Conservation (phyloP, 148 eudicot species). For the Gaultheria prostrata region DNA sequence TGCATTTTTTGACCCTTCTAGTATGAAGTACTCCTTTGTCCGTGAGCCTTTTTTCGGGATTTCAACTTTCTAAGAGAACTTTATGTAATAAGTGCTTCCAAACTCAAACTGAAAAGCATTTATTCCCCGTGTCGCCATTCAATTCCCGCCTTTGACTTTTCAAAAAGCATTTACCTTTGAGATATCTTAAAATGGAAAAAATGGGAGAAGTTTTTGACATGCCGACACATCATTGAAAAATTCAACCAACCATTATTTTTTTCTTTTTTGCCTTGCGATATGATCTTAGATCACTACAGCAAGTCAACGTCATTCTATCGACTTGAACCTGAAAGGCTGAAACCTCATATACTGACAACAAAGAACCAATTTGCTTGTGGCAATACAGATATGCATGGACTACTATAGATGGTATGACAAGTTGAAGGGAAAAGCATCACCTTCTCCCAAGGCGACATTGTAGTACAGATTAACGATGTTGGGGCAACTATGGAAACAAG, state of each 20-base stretch:
- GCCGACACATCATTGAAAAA: background rate
- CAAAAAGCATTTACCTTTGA: background rate
- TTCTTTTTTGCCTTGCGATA: too few relatives aligned
- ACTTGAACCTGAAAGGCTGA: too few relatives aligned
- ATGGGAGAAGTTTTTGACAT: background rate
- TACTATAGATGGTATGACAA: background rate
- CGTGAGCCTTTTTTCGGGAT: background rate
- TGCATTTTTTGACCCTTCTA: background rate
- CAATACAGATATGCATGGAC: background rate
- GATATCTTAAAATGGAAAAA: background rate
- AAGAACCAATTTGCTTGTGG: background rate
- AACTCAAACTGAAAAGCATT: background rate
- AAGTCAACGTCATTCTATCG: too few relatives aligned
- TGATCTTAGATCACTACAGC: too few relatives aligned
- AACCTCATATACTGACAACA: background rate
- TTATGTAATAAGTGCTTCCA: background rate
- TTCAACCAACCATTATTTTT: too few relatives aligned
- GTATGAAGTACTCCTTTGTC: background rate
- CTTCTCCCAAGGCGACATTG: slow-evolving; percentile 43
- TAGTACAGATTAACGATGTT: slow-evolving; percentile 43
- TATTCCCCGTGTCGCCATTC: background rate
- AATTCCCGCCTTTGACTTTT: background rate
- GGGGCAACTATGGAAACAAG: slow-evolving; percentile 36
- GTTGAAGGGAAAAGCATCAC: slow-evolving; percentile 11
- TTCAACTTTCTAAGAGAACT: background rate